Conservation (phyloP, 768 basidiomycete genomes). For the Guyanaporus albipodus region DNA sequence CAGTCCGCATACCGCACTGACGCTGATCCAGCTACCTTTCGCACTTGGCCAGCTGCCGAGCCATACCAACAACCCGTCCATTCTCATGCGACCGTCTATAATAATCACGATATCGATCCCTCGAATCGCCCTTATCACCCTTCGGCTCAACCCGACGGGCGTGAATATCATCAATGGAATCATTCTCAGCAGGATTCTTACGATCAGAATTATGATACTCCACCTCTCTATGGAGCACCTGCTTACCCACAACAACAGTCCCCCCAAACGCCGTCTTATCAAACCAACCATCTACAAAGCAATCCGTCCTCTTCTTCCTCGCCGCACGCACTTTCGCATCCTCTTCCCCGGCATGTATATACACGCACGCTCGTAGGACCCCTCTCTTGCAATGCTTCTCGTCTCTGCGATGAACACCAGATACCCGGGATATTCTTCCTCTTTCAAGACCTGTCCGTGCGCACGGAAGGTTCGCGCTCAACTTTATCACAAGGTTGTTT, state of each 20-base stretch:
- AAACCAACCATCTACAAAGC: conserved; percentile 22
- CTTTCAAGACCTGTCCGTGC: conserved; percentile 89
- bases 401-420: conserved; percentile 79
- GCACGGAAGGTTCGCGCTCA: conserved; percentile 77
- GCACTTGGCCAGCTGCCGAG: conserved; percentile 45
- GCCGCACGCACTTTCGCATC: conserved; percentile 33
- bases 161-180: conserved; percentile 33
- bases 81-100: conserved; percentile 24
- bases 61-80: conserved; percentile 34
- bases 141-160: conserved; percentile 35
- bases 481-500: conserved; percentile 24
- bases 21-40: conserved; percentile 38
- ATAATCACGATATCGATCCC: conserved; percentile 37
- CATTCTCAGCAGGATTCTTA: conserved; percentile 25
- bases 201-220: conserved; percentile 24
- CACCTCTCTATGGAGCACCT: conserved; percentile 22
- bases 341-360: conserved; percentile 65
- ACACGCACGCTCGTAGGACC: conserved; percentile 90
- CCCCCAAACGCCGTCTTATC: conserved; percentile 31
- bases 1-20: conserved; percentile 29
- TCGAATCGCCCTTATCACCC: conserved; percentile 34
- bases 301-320: conserved; percentile 24
- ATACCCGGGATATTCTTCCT: conserved; percentile 90
- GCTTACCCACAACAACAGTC: conserved; percentile 29
- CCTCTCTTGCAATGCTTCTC: conserved; percentile 80